These are phyloP conservation scores for Tetracentron sinense DNA, from an alignment of 164 flowering plant genomes.

Conservation along the genomic window DNA sequence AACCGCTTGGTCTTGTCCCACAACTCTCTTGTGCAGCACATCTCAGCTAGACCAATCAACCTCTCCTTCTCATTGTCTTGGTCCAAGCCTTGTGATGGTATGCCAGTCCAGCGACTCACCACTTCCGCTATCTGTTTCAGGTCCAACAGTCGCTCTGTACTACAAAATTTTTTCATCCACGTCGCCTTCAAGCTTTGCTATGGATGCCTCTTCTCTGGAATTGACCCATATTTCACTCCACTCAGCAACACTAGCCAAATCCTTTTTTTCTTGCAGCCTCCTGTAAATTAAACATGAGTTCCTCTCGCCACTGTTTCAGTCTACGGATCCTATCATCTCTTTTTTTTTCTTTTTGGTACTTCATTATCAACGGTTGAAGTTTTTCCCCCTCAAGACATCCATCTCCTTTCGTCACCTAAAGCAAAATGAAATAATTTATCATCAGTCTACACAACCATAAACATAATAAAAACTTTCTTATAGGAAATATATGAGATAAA, in stretches of 20 bases:
- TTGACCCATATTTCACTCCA: slow-evolving; percentile 66
- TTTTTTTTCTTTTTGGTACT: slow-evolving; percentile 72
- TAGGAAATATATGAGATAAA: no score
- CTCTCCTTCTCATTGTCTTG: slow-evolving; percentile 75
- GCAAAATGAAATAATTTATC: no score
- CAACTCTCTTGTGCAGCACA: slow-evolving; percentile 78
- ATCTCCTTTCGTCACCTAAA: slow-evolving; percentile 71
- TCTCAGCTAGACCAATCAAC: slow-evolving; percentile 73
- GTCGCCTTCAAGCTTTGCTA: slow-evolving; percentile 56
- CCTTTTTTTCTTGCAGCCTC: slow-evolving; percentile 86
- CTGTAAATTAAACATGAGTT: slow-evolving; percentile 49
- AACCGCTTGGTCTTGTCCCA: slow-evolving; percentile 85
- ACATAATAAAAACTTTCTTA: no score
- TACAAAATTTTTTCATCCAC: slow-evolving; percentile 54
- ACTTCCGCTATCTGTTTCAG: slow-evolving; percentile 86
- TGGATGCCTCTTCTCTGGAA: slow-evolving; percentile 69
- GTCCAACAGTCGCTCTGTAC: slow-evolving; percentile 79
- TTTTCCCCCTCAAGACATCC: slow-evolving; percentile 79
- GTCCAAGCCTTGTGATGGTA: slow-evolving; percentile 82
- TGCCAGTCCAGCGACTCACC: slow-evolving; percentile 94
- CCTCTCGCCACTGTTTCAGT: slow-evolving; percentile 69
- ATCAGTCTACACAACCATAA: no score
- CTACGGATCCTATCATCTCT: slow-evolving; percentile 70
- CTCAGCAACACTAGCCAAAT: slow-evolving; percentile 83
- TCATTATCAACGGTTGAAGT: slow-evolving; percentile 78